phyloP scores from a whole-genome alignment of 441 rosid genomes.

The Rhodomyrtus psidioides region DNA sequence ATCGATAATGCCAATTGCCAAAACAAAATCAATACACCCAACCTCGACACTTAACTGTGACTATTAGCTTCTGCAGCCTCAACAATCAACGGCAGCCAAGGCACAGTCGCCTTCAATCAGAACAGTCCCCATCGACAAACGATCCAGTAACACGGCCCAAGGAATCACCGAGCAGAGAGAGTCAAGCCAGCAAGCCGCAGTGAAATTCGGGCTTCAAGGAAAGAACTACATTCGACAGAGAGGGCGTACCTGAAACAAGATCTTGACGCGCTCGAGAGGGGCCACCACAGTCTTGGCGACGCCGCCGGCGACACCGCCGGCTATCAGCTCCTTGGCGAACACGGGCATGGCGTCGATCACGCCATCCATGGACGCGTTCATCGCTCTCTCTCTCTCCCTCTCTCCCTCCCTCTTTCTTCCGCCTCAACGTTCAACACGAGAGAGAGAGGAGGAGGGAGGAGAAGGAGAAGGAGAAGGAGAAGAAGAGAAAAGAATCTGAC shows the following conservation, averaged over 20 bases:
- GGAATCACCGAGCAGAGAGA: not conserved
- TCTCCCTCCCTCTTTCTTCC: not conserved
- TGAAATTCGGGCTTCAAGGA: not conserved
- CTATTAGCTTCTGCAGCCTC: not conserved
- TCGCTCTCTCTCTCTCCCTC: constrained; percentile 25
- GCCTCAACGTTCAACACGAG: constrained; percentile 25
- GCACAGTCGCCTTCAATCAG: not conserved
- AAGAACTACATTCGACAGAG: not conserved
- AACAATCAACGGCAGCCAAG: not conserved
- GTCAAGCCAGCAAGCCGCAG: not conserved
- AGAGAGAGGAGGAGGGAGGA: not conserved
- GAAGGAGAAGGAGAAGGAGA: not conserved
- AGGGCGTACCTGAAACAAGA: constrained; percentile 70
- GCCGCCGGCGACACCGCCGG: constrained; percentile 93
- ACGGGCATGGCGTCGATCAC: constrained; percentile 63
- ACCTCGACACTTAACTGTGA: not conserved
- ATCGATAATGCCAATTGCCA: not conserved
- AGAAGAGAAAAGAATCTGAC: not conserved
- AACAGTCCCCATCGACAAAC: not conserved
- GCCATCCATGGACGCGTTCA: constrained; percentile 30
- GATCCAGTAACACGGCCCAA: not conserved
- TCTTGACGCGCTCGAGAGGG: constrained; percentile 93
- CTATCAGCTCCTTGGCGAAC: constrained; percentile 70
- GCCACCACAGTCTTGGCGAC: constrained; percentile 84
- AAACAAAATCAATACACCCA: not conserved